These are phyloP conservation scores for Nemania sp. DNA, from an alignment of 2,329 filamentous ascomycete genomes.

Conservation along the genomic window DNA sequence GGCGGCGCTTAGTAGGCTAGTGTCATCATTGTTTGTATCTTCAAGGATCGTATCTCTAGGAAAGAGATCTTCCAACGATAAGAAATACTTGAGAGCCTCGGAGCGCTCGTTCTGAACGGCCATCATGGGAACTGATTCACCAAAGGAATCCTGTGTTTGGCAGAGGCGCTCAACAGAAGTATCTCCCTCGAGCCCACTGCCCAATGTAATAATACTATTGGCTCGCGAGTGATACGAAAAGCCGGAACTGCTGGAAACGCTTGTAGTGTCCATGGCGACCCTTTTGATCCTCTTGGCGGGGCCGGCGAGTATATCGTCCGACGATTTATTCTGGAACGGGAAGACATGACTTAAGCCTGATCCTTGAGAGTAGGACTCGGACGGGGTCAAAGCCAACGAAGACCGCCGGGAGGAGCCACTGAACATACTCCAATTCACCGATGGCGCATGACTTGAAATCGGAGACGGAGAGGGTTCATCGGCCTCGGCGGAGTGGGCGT, in stretches of 20 bases:
- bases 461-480: conserved; percentile 44
- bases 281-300: conserved; percentile 66
- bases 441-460: conserved; percentile 49
- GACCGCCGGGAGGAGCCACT: conserved; percentile 50
- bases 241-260: conserved; percentile 83
- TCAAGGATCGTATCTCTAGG: conserved; percentile 70
- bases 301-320: conserved; percentile 39
- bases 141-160: conserved; percentile 69
- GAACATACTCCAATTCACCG: conserved; percentile 52
- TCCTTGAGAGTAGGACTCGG: conserved; percentile 58
- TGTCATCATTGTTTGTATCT: conserved; percentile 87
- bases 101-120: conserved; percentile 73
- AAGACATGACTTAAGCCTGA: conserved; percentile 81
- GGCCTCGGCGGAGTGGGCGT: conserved; percentile 50
- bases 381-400: conserved; percentile 46
- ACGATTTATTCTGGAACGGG: conserved; percentile 73
- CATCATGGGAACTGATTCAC: conserved; percentile 90
- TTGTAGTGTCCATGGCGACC: conserved; percentile 88
- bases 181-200: conserved; percentile 79
- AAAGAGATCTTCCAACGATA: conserved; percentile 78
- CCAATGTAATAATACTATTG: conserved; percentile 73
- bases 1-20: conserved; percentile 85
- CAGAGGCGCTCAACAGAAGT: conserved; percentile 78
- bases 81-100: conserved; percentile 75
- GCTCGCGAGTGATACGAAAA: conserved; percentile 81